Percentiles rank a stretch among this genome's conserved stretches.
Conservation (phyloP, 2,329 filamentous ascomycete species). For the Scytalidium sp. region DNA sequence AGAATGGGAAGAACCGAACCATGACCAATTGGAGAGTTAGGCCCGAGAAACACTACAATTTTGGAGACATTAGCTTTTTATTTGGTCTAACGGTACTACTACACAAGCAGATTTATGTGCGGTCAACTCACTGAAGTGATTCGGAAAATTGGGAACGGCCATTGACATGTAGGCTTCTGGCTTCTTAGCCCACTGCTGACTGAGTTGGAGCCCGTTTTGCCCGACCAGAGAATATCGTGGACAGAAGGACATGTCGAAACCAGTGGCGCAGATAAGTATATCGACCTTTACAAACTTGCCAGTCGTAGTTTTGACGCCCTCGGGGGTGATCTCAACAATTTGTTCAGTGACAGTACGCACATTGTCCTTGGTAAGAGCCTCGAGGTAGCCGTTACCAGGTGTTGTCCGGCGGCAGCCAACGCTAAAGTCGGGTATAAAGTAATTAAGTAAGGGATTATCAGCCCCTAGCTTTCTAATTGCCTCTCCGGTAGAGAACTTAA, state of each 20-base stretch:
- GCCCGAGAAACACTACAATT: not conserved
- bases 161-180: not conserved
- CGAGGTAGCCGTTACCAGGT: conserved; percentile 33
- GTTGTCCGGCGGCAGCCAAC: conserved; percentile 37
- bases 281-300: conserved; percentile 24
- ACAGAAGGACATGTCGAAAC: conserved; percentile 24
- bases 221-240: conserved; percentile 24
- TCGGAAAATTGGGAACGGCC: not conserved
- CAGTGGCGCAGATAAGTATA: conserved; percentile 27
- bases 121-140: not conserved
- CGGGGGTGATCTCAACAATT: conserved; percentile 27
- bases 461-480: not conserved
- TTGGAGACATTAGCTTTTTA: not conserved
- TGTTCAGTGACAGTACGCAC: conserved; percentile 9
- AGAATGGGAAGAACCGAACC: not conserved
- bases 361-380: conserved; percentile 34
- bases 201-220: conserved; percentile 2
- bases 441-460: not conserved
- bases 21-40: not conserved
- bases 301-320: conserved; percentile 27
- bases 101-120: not conserved
- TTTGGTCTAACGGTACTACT: not conserved
- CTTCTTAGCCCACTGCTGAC: not conserved
- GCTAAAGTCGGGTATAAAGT: conserved; percentile 32
- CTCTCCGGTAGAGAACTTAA: not conserved